Evolutionary conservation across 371 early-diverging fungal species (phyloP).

Genomic region (Sporodiniella umbellata): DNA sequence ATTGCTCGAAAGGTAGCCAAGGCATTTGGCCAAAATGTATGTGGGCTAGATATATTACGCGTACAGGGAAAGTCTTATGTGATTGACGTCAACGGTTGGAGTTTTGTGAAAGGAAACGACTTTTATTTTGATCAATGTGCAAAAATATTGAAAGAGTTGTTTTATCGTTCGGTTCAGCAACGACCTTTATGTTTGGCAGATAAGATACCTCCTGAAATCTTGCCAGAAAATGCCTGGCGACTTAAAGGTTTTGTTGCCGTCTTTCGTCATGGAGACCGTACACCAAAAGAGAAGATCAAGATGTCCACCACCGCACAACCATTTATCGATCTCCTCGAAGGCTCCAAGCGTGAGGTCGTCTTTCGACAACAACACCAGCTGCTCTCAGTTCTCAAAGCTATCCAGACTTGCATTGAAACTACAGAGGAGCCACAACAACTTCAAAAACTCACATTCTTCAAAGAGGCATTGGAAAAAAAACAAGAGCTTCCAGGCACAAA

Average conservation of each 20-base stretch:
- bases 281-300: slow-evolving; percentile 97
- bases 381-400: slow-evolving; percentile 60
- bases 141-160: slow-evolving; percentile 60
- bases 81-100: slow-evolving; percentile 99
- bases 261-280: slow-evolving; percentile 94
- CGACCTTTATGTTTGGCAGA: slow-evolving; percentile 60
- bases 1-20: slow-evolving; percentile 78
- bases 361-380: slow-evolving; percentile 76
- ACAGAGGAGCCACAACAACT: slow-evolving; percentile 48
- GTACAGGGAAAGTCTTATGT: slow-evolving; percentile 85
- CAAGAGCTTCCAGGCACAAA: slow-evolving; percentile 86
- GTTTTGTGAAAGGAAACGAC: slow-evolving; percentile 97
- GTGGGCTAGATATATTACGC: slow-evolving; percentile 95
- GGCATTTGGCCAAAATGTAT: slow-evolving; percentile 91
- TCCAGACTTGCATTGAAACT: slow-evolving; percentile 55
- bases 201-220: slow-evolving; percentile 53
- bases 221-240: slow-evolving; percentile 84
- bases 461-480: slow-evolving; percentile 78
- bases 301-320: slow-evolving; percentile 63
- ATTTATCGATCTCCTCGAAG: slow-evolving; percentile 68
- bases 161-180: slow-evolving; percentile 40
- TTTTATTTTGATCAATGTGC: slow-evolving; percentile 94
- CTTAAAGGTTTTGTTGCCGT: slow-evolving; percentile 92
- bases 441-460: slow-evolving; percentile 57
- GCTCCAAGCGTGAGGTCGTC: slow-evolving; percentile 74